phyloP scores from a whole-genome alignment of 129 eudicot genomes.

The Silybum marianum region DNA sequence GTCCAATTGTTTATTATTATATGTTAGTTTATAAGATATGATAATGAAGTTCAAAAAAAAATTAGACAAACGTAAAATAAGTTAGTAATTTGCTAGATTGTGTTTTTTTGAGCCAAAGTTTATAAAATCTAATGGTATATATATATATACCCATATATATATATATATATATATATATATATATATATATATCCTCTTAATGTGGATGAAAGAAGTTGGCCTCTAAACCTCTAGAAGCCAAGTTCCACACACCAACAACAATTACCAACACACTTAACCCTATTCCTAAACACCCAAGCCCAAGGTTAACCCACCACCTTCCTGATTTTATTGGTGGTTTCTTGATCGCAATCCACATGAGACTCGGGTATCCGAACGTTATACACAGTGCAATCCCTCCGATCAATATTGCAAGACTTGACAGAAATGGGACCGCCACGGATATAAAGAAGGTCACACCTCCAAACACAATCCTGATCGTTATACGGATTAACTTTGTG shows the following conservation, averaged over 20 bases:
- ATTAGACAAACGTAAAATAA: neutral
- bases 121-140: neutral
- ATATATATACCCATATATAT: too few relatives aligned
- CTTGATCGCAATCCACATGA: constrained; percentile 61
- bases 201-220: constrained; percentile 56
- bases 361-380: constrained; percentile 67
- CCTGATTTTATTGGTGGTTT: constrained; percentile 39
- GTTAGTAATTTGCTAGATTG: neutral
- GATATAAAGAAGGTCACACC: constrained; percentile 53
- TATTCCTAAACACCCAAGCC: constrained; percentile 55
- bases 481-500: constrained; percentile 48
- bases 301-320: constrained; percentile 54
- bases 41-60: neutral
- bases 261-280: constrained; percentile 46
- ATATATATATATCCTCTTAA: neutral
- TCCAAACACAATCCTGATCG: constrained; percentile 45
- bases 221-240: constrained; percentile 35
- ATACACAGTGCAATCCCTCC: constrained; percentile 60
- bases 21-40: neutral
- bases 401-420: constrained; percentile 51
- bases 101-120: neutral
- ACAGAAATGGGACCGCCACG: constrained; percentile 54
- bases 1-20: neutral
- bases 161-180: too few relatives aligned
- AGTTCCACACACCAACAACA: constrained; percentile 31